Base-by-base conservation (phyloP, 1,284 basidiomycete species). In the Moesziomyces globuligerus region DNA sequence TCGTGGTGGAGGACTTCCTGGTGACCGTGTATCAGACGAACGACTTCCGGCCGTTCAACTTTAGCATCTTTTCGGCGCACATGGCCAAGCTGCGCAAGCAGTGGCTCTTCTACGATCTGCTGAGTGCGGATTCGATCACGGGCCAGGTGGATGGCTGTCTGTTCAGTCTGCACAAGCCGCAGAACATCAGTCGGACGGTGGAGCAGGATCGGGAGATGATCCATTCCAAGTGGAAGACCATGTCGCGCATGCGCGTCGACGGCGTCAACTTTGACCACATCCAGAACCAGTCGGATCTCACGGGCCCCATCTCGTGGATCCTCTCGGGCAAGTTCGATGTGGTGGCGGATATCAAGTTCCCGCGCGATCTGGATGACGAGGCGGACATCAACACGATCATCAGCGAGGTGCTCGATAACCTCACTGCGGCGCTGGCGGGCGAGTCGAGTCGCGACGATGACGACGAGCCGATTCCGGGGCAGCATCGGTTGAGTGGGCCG, bases 131-230 rank as follows among this genome's bases (percentile, higher is more conserved):
- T 74, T 91, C 90, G 56, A 92, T 98, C 54, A 95, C 96, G 4
- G 95, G 95, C 1, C 96, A 99, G 81, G 92, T 95, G 72, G 95
- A 99, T 81, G 97, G 97, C 76, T 99, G 96, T 78, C 82, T 99
- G 15, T 97, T 98, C 85, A 97, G 94, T 78, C 83, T 99, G 67
- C 95, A 98, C 83, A 92, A 91, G 81, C 95, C 95, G 8, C 95
- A 99, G 84, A 95, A 92, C 81, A 93, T 98, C 47, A 92, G 94
- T 5, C 86, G 92, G 65, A 94, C 92, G 5, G 92, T 89, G 43
- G 89, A 94, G 67, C 84, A 90, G 43, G 89, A 77, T 23, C 58
- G 66, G 29, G 70, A 75, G 52, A 57, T 59, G 48, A 66, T 44
- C 25, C 43, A 68, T 23, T 51, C 89, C 78, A 91, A 92, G 60